Evolutionary conservation across 1,139 yeast species (phyloP), one percentile per base, ranked within the genome.

Genomic region (Taiozyma onychis): DNA sequence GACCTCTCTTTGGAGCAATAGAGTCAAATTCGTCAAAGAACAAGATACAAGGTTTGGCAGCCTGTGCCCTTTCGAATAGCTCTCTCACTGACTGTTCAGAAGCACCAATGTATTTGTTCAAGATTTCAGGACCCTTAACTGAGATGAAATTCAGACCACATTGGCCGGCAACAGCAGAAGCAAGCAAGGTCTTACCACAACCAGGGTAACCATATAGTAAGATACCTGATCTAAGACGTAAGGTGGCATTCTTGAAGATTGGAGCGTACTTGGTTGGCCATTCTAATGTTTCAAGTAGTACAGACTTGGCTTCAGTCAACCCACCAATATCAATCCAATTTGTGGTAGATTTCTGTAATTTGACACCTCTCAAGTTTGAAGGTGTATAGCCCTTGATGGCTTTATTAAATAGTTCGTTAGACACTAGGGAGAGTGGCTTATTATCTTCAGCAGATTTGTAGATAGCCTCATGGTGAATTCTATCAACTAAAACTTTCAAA

Each of bases 181-280:
- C 98, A 41, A 93, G 69, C 54, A 91, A 74, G 0, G 99, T 93
- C 67, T 93, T 93, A 49, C 99, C 99, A 70, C 99, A 93, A 5
- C 99, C 99, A 1, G 99, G 99, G 63, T 88, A 93, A 0, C 99
- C 99, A 67, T 91, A 93, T 18, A 93, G 76, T 48, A 93, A 72
- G 37, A 93, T 80, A 49, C 99, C 99, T 0, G 97, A 89, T 61
- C 98, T 76, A 50, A 91, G 72, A 51, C 98, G 72, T 48, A 93
- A 71, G 0, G 98, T 97, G 62, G 96, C 88, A 57, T 81, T 83
- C 21, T 87, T 85, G 67, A 93, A 93, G 30, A 93, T 88, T 3
- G 98, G 97, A 0, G 97, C 96, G 64, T 91, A 93, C 61, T 85
- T 87, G 0, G 97, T 89, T 2, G 99, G 99, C 98, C 98, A 91